Conservation (phyloP, 208 protist genomes). For the Trypanosoma conorhini region DNA sequence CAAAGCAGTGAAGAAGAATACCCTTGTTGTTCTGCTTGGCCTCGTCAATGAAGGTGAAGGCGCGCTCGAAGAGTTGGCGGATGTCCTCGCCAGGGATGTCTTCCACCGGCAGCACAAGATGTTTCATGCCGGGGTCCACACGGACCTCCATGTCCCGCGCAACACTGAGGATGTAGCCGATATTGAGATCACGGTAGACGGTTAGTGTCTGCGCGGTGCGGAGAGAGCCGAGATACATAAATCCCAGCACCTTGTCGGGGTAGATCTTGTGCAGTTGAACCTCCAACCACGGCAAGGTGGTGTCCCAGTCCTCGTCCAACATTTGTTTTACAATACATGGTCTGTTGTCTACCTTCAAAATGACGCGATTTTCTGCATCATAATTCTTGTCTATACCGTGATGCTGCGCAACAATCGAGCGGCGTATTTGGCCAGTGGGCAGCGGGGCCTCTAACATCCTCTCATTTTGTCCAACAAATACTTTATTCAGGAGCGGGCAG, state of each 20-base stretch:
- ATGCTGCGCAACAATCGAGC: conserved; percentile 23
- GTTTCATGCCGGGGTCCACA: conserved; percentile 75
- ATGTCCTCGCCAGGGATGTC: conserved; percentile 80
- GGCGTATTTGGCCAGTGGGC: conserved; percentile 31
- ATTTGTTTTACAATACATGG: conserved; percentile 71
- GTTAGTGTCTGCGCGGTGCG: conserved; percentile 79
- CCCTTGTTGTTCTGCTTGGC: conserved; percentile 54
- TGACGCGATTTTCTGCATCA: conserved; percentile 17
- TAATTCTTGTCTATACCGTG: neutral
- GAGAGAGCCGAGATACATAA: conserved; percentile 83
- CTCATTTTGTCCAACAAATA: conserved; percentile 72
- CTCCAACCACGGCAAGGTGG: conserved; percentile 56
- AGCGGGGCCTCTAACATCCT: conserved; percentile 56
- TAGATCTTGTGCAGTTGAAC: conserved; percentile 89
- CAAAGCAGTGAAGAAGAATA: conserved; percentile 91
- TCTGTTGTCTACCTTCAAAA: conserved; percentile 73
- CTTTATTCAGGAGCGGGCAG: conserved; percentile 52
- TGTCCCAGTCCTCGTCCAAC: conserved; percentile 44
- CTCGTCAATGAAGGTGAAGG: conserved; percentile 82
- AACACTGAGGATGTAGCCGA: conserved; percentile 76
- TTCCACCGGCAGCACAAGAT: conserved; percentile 69
- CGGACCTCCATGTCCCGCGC: conserved; percentile 67
- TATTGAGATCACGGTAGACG: conserved; percentile 85
- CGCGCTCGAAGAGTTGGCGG: conserved; percentile 55
- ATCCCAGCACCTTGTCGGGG: conserved; percentile 85